A percentile compares a stretch with the other conserved stretches of the same genome.
These are phyloP conservation scores for Monosporascus sp. DNA, from an alignment of 2,329 filamentous ascomycete genomes.

Conservation along the genomic window DNA sequence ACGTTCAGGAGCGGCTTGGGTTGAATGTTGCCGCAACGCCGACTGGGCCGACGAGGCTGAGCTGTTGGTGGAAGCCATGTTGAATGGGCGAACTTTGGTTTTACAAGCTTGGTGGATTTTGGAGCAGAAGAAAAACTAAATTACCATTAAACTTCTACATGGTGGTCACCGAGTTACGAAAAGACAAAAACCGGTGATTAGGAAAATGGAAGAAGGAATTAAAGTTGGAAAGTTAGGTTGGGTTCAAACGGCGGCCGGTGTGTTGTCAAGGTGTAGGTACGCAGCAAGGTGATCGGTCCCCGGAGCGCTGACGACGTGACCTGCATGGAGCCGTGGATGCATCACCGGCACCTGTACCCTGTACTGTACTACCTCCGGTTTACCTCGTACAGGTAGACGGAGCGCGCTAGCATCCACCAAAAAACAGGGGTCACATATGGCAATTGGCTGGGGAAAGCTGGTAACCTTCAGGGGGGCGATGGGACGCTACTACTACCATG, in stretches of 20 bases:
- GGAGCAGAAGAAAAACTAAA: neutral
- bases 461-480: too few species aligned
- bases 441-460: too few species aligned
- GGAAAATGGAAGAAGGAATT: neutral
- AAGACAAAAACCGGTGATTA: neutral
- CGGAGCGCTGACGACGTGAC: too few species aligned
- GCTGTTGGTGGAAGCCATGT: constrained; percentile 20
- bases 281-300: too few species aligned
- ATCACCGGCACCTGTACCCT: too few species aligned
- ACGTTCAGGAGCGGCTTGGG: constrained; percentile 29
- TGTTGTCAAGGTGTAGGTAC: neutral
- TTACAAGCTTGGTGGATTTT: neutral
- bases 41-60: constrained; percentile 16
- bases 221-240: neutral
- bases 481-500: too few species aligned
- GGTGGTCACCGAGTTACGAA: neutral
- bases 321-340: too few species aligned
- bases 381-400: too few species aligned
- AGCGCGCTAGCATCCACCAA: too few species aligned
- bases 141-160: neutral
- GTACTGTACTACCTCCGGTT: too few species aligned
- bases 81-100: constrained; percentile 4
- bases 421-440: too few species aligned
- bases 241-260: neutral
- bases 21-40: constrained; percentile 16